Conservation (phyloP, 1,139 yeast genomes). For the Protomyces pachydermus region DNA sequence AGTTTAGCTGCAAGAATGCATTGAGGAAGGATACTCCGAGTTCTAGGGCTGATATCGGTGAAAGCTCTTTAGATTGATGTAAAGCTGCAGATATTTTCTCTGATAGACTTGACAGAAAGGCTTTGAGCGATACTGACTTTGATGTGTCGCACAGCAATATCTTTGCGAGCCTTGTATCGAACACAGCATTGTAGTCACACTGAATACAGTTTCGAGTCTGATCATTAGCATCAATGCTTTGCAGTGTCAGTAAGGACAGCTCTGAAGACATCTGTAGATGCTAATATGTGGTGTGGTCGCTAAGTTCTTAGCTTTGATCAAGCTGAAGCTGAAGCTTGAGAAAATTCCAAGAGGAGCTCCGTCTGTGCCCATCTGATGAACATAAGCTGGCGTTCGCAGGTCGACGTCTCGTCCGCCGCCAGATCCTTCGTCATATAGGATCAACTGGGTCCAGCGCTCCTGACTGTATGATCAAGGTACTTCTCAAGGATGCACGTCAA, state of each 20-base stretch:
- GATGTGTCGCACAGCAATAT: neutral
- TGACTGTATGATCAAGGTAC: slow-evolving; percentile 3
- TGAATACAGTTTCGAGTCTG: neutral
- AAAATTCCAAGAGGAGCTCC: no score
- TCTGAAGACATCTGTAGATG: neutral
- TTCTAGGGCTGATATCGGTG: slow-evolving; percentile 3
- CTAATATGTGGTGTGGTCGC: no score
- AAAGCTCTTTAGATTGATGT: neutral
- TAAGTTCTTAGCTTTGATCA: no score
- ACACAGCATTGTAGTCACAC: slow-evolving; percentile 7
- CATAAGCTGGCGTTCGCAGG: no score
- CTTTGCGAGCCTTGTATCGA: slow-evolving; percentile 1
- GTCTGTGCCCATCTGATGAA: no score
- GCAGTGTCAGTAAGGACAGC: neutral
- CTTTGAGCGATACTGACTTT: neutral
- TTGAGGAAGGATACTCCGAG: slow-evolving; percentile 51
- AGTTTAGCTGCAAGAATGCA: slow-evolving; percentile 67
- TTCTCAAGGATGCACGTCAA: slow-evolving; percentile 19
- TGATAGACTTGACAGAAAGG: neutral
- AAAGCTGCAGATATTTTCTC: neutral
- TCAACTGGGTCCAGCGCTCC: neutral
- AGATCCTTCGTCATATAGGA: no score
- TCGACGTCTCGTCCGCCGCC: no score
- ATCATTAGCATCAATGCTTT: neutral
- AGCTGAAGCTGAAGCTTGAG: no score